Conservation (phyloP, 1,284 basidiomycete genomes). For the Bondarzewia mesenterica region DNA sequence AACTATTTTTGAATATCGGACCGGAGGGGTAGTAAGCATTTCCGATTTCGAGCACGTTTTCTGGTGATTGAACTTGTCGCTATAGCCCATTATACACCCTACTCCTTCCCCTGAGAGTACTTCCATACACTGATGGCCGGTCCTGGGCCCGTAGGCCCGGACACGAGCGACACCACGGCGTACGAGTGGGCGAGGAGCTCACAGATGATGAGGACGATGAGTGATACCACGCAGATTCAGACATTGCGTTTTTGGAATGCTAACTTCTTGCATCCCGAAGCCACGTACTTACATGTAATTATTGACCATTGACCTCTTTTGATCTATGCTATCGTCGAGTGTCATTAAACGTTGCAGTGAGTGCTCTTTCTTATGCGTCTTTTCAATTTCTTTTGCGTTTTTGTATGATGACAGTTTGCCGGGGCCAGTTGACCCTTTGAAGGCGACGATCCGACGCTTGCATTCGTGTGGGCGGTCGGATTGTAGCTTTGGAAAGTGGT, state of each 20-base stretch:
- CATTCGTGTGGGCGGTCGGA: conserved; percentile 2
- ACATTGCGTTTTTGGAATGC: not conserved
- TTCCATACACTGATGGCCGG: conserved; percentile 82
- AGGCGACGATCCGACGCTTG: conserved; percentile 18
- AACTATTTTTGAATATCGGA: conserved; percentile 87
- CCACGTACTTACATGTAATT: not conserved
- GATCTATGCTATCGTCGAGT: too few relatives aligned
- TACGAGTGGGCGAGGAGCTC: conserved; percentile 59
- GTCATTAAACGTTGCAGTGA: too few relatives aligned
- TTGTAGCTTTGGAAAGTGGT: conserved; percentile 32
- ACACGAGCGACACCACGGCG: conserved; percentile 47
- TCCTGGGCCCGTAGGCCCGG: conserved; percentile 71
- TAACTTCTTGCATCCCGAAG: too few relatives aligned
- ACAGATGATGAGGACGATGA: conserved; percentile 59
- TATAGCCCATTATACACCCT: conserved; percentile 68
- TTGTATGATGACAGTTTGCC: conserved; percentile 52
- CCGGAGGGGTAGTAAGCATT: conserved; percentile 64
- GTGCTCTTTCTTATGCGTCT: not conserved
- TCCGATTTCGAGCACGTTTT: not conserved
- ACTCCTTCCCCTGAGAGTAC: conserved; percentile 72
- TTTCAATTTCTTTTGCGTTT: conserved; percentile 3
- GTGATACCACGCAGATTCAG: conserved; percentile 8
- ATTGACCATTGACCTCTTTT: not conserved
- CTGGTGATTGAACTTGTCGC: conserved; percentile 2
- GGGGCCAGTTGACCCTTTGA: conserved; percentile 75